These are phyloP conservation scores for Fusarium hostae DNA, from an alignment of 2,329 filamentous ascomycete species.

Conservation along the genomic window DNA sequence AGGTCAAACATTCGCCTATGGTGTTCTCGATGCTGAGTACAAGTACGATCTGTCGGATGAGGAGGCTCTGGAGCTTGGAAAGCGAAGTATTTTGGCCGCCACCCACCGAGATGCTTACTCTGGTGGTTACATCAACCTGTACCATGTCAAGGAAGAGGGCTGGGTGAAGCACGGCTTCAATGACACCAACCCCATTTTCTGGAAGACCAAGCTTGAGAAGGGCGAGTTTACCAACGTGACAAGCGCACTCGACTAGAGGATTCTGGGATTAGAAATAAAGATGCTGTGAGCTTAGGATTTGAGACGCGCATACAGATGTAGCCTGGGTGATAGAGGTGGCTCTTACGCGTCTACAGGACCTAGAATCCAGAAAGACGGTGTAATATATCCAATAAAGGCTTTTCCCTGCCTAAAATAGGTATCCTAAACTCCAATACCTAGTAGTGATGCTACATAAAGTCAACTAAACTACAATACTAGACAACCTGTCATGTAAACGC, in stretches of 20 bases:
- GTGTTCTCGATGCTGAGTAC: constrained; percentile 97
- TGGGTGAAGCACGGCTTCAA: constrained; percentile 99
- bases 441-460: constrained; percentile 2
- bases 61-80: constrained; percentile 90
- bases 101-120: constrained; percentile 99
- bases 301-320: constrained; percentile 11
- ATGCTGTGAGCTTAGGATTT: background rate
- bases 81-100: constrained; percentile 92
- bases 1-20: constrained; percentile 98
- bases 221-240: constrained; percentile 98
- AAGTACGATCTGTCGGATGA: constrained; percentile 86
- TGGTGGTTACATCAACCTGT: constrained; percentile 97
- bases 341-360: constrained; percentile 19
- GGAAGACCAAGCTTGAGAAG: constrained; percentile 98
- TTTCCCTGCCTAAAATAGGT: constrained; percentile 40
- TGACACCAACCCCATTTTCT: constrained; percentile 99
- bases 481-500: background rate
- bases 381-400: constrained; percentile 46
- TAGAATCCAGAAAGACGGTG: constrained; percentile 33
- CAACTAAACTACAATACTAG: constrained; percentile 27
- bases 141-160: constrained; percentile 98
- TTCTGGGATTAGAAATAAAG: constrained; percentile 8
- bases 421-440: constrained; percentile 4
- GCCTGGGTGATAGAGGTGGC: constrained; percentile 32
- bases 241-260: constrained; percentile 70